phyloP scores from a whole-genome alignment of 805 yeast species.

The Yarrowia yakushimensis region DNA sequence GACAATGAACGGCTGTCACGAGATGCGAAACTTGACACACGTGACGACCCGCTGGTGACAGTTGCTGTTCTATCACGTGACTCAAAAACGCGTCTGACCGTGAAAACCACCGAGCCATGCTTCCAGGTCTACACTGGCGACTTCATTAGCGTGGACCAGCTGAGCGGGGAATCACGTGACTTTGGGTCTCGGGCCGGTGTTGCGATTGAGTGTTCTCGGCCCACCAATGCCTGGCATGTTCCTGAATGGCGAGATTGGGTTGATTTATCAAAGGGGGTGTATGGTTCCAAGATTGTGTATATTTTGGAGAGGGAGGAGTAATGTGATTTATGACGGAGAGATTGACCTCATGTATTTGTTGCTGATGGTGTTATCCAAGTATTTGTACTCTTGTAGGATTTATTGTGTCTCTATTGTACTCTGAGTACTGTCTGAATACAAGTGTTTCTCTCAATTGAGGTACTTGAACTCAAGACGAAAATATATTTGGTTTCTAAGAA shows the following conservation, averaged over 20 bases:
- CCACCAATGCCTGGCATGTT: conserved; percentile 7
- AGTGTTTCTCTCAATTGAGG: no score
- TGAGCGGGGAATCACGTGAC: not conserved
- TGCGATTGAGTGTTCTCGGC: conserved; percentile 6
- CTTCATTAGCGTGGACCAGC: not conserved
- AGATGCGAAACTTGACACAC: not conserved
- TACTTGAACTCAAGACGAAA: no score
- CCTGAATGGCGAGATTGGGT: not conserved
- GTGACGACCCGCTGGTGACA: not conserved
- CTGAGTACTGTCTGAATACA: no score
- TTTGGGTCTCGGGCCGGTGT: not conserved
- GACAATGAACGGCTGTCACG: not conserved
- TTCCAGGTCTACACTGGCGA: conserved; percentile 13
- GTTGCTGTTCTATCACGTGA: not conserved
- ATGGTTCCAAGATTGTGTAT: not conserved
- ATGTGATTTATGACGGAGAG: no score
- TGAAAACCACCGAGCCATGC: conserved; percentile 2
- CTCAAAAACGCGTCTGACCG: not conserved
- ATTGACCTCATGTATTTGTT: no score
- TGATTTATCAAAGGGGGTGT: not conserved
- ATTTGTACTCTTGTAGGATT: no score
- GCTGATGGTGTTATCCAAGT: no score
- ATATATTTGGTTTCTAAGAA: no score
- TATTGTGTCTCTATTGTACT: no score
- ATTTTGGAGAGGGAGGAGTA: not conserved